Percentiles rank a stretch among this genome's conserved stretches.
Conservation (phyloP, 345 rosid species). For the Laguncularia racemosa region DNA sequence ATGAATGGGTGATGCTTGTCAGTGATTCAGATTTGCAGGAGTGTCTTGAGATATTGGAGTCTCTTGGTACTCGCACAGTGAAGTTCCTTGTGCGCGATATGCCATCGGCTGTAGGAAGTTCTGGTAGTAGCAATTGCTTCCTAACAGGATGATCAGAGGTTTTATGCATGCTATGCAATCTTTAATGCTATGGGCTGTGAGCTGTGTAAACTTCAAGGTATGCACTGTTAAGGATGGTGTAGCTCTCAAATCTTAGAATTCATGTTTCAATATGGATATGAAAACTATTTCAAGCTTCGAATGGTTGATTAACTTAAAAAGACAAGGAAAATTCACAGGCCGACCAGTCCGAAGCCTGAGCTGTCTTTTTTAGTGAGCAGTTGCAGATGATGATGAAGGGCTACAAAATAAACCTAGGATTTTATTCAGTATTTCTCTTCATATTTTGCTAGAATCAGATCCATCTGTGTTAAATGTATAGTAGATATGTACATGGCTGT, state of each 20-base stretch:
- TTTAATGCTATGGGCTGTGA: neutral
- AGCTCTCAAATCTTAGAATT: too few relatives aligned
- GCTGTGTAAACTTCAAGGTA: neutral
- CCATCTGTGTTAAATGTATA: neutral
- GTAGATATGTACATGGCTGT: slow-evolving; percentile 1
- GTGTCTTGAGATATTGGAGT: slow-evolving; percentile 69
- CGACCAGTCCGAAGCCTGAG: too few relatives aligned
- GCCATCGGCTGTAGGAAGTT: slow-evolving; percentile 45
- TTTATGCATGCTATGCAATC: neutral
- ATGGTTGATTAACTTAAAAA: too few relatives aligned
- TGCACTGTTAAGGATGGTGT: too few relatives aligned
- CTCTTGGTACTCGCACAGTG: slow-evolving; percentile 39
- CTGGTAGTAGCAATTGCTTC: slow-evolving; percentile 54
- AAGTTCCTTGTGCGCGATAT: slow-evolving; percentile 64
- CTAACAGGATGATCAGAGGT: slow-evolving; percentile 18
- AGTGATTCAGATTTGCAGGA: slow-evolving; percentile 76
- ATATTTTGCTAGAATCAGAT: too few relatives aligned
- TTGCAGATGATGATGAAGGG: too few relatives aligned
- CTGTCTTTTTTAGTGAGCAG: too few relatives aligned
- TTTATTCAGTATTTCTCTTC: too few relatives aligned
- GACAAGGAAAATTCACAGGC: too few relatives aligned
- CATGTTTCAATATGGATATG: too few relatives aligned
- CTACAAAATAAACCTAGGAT: too few relatives aligned
- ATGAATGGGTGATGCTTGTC: slow-evolving; percentile 81
- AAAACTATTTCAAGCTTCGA: too few relatives aligned